Conservation (phyloP, 2,329 filamentous ascomycete species). For the Emericellopsis cladophorae region DNA sequence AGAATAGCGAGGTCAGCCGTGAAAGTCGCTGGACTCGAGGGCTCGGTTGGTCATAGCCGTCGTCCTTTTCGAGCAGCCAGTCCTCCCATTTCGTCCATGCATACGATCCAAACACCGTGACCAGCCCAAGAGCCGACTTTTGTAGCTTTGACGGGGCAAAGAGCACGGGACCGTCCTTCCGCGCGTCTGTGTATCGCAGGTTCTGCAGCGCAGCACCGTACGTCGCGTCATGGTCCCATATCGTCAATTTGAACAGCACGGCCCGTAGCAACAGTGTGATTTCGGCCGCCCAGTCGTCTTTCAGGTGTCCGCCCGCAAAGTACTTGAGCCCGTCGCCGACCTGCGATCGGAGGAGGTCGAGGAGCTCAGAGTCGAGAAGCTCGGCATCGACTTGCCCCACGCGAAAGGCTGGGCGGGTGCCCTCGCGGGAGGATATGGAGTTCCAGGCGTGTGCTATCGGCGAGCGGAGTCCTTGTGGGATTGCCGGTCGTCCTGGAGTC, state of each 20-base stretch:
- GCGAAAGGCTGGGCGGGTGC: conserved; percentile 74
- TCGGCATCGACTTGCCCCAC: conserved; percentile 96
- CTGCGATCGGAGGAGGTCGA: conserved; percentile 74
- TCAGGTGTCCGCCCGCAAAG: conserved; percentile 59
- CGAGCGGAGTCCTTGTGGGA: conserved; percentile 44
- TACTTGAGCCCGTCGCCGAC: conserved; percentile 83
- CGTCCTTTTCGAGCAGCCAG: conserved; percentile 66
- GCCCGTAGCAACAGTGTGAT: conserved; percentile 67
- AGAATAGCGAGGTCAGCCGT: conserved; percentile 53
- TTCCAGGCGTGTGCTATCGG: conserved; percentile 59
- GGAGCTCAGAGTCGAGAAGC: conserved; percentile 82
- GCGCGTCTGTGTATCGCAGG: conserved; percentile 76
- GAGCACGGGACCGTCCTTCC: conserved; percentile 47
- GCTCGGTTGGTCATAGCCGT: conserved; percentile 54
- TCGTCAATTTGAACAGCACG: conserved; percentile 81
- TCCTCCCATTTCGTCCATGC: conserved; percentile 87
- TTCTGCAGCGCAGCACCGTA: conserved; percentile 92
- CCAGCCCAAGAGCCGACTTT: conserved; percentile 69
- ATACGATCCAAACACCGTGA: conserved; percentile 82
- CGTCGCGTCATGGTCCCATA: conserved; percentile 93
- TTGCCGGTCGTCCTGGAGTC: conserved; percentile 19
- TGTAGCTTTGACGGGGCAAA: conserved; percentile 67
- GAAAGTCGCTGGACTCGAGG: conserved; percentile 44
- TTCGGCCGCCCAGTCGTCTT: conserved; percentile 80
- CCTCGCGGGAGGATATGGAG: conserved; percentile 57